Conservation (phyloP, 2,329 filamentous ascomycete genomes). For the Diaporthe vaccinii region DNA sequence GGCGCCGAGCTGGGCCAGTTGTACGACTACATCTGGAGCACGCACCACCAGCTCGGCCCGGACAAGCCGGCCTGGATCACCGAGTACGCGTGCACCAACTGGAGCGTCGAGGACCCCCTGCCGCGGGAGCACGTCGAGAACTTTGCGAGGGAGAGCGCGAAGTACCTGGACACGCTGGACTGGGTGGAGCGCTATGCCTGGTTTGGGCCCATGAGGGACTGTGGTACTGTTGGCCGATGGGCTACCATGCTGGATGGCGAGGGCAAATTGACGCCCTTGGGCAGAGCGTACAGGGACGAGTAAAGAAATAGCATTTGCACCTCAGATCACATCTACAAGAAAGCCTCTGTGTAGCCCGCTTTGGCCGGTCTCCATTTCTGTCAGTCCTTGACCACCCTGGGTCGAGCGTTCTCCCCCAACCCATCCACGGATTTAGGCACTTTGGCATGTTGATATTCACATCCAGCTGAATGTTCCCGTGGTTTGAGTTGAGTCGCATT, state of each 20-base stretch:
- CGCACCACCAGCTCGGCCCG: constrained; percentile 44
- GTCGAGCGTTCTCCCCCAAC: too few species aligned
- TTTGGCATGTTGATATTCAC: too few species aligned
- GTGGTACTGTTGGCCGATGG: constrained; percentile 44
- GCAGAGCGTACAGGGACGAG: constrained; percentile 43
- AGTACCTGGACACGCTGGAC: constrained; percentile 45
- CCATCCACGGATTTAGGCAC: too few species aligned
- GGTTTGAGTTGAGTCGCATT: too few species aligned
- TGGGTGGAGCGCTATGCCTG: constrained; percentile 46
- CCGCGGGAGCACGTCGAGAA: constrained; percentile 42
- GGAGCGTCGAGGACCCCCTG: constrained; percentile 42
- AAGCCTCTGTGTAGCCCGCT: too few species aligned
- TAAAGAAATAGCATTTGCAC: neutral
- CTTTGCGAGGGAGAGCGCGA: constrained; percentile 43
- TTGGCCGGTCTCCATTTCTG: too few species aligned
- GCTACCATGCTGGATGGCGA: constrained; percentile 43
- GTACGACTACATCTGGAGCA: constrained; percentile 45
- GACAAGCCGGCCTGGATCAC: constrained; percentile 45
- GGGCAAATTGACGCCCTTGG: constrained; percentile 43
- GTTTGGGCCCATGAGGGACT: constrained; percentile 45
- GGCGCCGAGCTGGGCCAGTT: constrained; percentile 43
- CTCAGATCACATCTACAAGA: too few species aligned
- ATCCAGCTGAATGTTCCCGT: too few species aligned
- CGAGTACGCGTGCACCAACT: constrained; percentile 46
- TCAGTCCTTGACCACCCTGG: too few species aligned